These are phyloP conservation scores for Micromonas commoda DNA, from an alignment of 139 green algal genomes.

Conservation along the genomic window DNA sequence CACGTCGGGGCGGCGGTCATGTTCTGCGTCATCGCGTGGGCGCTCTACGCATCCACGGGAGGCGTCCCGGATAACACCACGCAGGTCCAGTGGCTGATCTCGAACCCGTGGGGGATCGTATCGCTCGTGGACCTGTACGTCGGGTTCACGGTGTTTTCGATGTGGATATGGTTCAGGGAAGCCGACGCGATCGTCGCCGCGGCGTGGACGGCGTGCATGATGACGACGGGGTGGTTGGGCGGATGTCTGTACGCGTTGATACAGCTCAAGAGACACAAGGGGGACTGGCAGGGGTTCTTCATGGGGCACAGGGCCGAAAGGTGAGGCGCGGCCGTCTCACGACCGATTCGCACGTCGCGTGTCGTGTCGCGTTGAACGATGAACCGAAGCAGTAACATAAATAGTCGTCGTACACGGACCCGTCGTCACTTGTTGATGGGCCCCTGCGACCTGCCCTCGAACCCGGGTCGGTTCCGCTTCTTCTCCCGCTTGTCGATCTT, in stretches of 20 bases:
- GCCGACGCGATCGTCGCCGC: background rate
- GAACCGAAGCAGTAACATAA: background rate
- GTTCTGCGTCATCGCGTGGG: background rate
- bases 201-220: slow-evolving; percentile 4
- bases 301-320: background rate
- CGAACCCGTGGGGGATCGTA: slow-evolving; percentile 9
- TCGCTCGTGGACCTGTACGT: slow-evolving; percentile 24
- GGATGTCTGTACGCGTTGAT: slow-evolving; percentile 7
- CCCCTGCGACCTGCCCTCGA: slow-evolving; percentile 5
- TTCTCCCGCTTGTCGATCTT: slow-evolving; percentile 25
- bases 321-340: too few relatives aligned
- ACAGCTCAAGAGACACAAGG: background rate
- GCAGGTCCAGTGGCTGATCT: background rate
- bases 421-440: slow-evolving; percentile 14
- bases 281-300: slow-evolving; percentile 17
- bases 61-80: background rate
- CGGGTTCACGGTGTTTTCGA: slow-evolving; percentile 14
- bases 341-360: too few relatives aligned
- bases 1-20: background rate
- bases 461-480: slow-evolving; percentile 20
- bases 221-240: background rate
- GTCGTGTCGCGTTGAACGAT: too few relatives aligned
- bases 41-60: background rate
- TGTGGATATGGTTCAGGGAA: slow-evolving; percentile 21
- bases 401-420: background rate